These are phyloP conservation scores for Hymenoscyphus fraxineus DNA, from an alignment of 2,329 filamentous ascomycete species.

Conservation along the genomic window DNA sequence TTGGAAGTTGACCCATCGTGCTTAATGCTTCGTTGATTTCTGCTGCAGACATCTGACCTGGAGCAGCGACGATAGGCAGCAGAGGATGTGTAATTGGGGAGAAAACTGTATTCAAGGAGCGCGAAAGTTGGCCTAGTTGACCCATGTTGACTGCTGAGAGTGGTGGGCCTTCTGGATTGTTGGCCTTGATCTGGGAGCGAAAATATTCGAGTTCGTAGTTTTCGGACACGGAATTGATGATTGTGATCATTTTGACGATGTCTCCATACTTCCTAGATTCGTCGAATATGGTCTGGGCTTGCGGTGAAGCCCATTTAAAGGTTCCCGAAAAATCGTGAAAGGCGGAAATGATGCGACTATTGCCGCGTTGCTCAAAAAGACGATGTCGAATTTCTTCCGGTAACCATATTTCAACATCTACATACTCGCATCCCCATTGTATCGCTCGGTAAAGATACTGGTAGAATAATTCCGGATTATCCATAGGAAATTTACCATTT, in stretches of 20 bases:
- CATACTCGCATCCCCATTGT: conserved; percentile 86
- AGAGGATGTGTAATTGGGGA: conserved; percentile 84
- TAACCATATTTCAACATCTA: conserved; percentile 85
- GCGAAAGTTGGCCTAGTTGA: conserved; percentile 77
- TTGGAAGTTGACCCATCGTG: conserved; percentile 75
- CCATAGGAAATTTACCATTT: conserved; percentile 82
- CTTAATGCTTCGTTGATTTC: conserved; percentile 79
- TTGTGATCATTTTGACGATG: conserved; percentile 87
- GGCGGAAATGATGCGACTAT: conserved; percentile 84
- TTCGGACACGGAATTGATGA: conserved; percentile 76
- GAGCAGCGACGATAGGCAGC: conserved; percentile 77
- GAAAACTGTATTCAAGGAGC: conserved; percentile 80
- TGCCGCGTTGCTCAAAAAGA: conserved; percentile 67
- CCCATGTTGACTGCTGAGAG: conserved; percentile 87
- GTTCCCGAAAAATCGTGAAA: conserved; percentile 84
- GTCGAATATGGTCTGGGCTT: conserved; percentile 68
- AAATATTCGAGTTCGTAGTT: conserved; percentile 92
- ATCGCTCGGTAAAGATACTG: conserved; percentile 79
- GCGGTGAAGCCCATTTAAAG: conserved; percentile 76
- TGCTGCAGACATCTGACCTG: conserved; percentile 79
- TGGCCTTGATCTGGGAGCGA: conserved; percentile 67
- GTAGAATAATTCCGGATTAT: conserved; percentile 70
- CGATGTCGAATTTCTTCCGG: conserved; percentile 69
- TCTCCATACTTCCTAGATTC: conserved; percentile 72
- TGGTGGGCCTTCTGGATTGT: conserved; percentile 66